Evolutionary conservation across 2,329 filamentous ascomycete species (phyloP), one percentile per base, ranked within the genome.

Genomic region (Coniochaeta sp.): DNA sequence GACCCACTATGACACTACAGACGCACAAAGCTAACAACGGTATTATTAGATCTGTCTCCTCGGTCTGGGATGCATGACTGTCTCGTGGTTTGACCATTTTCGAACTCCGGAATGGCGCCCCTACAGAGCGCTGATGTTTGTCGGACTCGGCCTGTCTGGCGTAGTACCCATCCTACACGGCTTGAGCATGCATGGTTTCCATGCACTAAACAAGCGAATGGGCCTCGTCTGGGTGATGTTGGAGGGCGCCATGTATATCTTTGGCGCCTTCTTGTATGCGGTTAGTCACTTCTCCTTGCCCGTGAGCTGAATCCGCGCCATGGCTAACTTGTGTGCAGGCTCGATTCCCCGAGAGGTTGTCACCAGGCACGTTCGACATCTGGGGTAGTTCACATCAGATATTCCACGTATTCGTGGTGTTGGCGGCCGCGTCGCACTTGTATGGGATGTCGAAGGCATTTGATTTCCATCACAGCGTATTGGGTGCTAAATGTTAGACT

Each of bases 341-440:
- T 59, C 87, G 95, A 40, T 87, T 93, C 74, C 95, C 95, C 0
- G 95, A 99, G 76, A 82, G 91, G 62, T 85, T 82, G 68, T 83
- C 78, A 52, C 95, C 93, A 0, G 90, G 91, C 1, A 79, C 73
- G 8, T 97, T 93, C 69, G 95, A 99, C 74, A 90, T 97, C 58
- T 90, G 90, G 84, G 93, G 95, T 40, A 92, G 88, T 71, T 96
- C 91, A 22, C 95, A 99, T 74, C 95, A 99, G 76, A 89, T 99
- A 64, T 99, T 99, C 73, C 95, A 99, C 76, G 78, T 96, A 43
- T 82, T 95, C 64, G 93, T 99, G 31, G 79, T 98, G 17, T 73
- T 92, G 62, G 95, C 95, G 0, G 93, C 91, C 0, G 82, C 84
- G 1, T 84, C 89, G 26, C 95, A 99, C 77, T 78, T 98, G 62